Percentiles rank a stretch among this genome's conserved stretches.
Evolutionary conservation across 1,284 basidiomycete genomes (phyloP).

Genomic region (Entoloma clypeatum): DNA sequence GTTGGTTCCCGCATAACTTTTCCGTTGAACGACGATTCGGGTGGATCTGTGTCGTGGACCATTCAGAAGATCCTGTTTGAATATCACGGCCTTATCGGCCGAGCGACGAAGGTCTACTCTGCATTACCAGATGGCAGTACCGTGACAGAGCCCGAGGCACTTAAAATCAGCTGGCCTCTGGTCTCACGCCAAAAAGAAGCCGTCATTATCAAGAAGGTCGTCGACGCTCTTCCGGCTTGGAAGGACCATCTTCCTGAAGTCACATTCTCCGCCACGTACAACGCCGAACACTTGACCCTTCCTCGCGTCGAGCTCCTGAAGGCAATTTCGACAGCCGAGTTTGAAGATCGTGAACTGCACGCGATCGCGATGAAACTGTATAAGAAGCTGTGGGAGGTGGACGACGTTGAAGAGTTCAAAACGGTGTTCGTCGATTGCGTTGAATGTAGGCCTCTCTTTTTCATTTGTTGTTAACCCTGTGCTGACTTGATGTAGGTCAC

Average conservation of each 20-base stretch:
- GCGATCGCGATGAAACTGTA: constrained; percentile 6
- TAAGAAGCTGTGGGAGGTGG: constrained; percentile 18
- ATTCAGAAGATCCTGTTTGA: too few relatives aligned
- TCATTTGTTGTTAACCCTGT: neutral
- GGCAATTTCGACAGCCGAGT: neutral
- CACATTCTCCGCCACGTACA: neutral
- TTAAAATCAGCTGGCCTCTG: constrained; percentile 5
- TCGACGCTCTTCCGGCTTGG: neutral
- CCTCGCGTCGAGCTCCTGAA: constrained; percentile 4
- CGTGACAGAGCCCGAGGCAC: neutral
- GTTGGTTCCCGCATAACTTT: too few relatives aligned
- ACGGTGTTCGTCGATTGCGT: constrained; percentile 10
- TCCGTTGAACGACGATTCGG: too few relatives aligned
- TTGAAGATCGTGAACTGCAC: constrained; percentile 6
- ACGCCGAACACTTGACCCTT: constrained; percentile 1
- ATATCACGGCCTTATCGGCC: constrained; percentile 6
- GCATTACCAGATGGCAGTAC: neutral
- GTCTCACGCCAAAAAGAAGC: neutral
- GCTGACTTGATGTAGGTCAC: constrained; percentile 14
- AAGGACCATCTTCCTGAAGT: constrained; percentile 7
- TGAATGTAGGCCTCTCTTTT: neutral
- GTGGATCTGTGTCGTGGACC: too few relatives aligned
- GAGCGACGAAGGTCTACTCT: constrained; percentile 6
- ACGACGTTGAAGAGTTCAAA: constrained; percentile 20
- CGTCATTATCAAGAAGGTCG: neutral